Evolutionary conservation across 2,329 filamentous ascomycete genomes (phyloP).

Genomic region (Microcera coccophila): DNA sequence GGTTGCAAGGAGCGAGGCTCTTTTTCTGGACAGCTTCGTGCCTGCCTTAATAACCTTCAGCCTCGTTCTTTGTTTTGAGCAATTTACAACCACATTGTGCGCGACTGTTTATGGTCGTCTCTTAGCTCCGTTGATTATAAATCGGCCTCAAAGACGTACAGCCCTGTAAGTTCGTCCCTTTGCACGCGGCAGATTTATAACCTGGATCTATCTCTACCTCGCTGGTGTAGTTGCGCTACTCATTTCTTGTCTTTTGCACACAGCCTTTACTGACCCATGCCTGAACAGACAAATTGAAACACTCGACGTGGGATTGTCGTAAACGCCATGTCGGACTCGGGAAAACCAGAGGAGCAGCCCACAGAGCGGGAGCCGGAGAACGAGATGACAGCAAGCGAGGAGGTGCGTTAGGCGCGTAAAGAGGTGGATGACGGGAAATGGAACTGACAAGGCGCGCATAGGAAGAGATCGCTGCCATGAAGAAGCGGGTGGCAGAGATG

Average conservation of each 20-base stretch:
- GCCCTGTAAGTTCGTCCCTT: too few relatives aligned
- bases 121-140: too few relatives aligned
- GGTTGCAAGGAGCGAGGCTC: conserved; percentile 1
- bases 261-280: conserved; percentile 2
- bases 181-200: too few relatives aligned
- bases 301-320: conserved; percentile 1
- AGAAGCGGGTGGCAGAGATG: conserved; percentile 82
- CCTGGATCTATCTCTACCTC: too few relatives aligned
- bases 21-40: conserved; percentile 4
- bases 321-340: conserved; percentile 31
- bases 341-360: conserved; percentile 30
- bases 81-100: too few relatives aligned
- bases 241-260: conserved; percentile 1
- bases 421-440: conserved; percentile 22
- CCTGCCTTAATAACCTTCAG: conserved; percentile 3
- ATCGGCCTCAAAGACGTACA: too few relatives aligned
- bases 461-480: conserved; percentile 86
- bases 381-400: conserved; percentile 32
- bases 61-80: conserved; percentile 3
- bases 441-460: conserved; percentile 37
- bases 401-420: conserved; percentile 34
- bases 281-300: conserved; percentile 8
- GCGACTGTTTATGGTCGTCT: not conserved
- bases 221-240: too few relatives aligned
- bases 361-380: conserved; percentile 24